Conservation (phyloP, 2,329 filamentous ascomycete species). For the Zymoseptoria tritici region DNA sequence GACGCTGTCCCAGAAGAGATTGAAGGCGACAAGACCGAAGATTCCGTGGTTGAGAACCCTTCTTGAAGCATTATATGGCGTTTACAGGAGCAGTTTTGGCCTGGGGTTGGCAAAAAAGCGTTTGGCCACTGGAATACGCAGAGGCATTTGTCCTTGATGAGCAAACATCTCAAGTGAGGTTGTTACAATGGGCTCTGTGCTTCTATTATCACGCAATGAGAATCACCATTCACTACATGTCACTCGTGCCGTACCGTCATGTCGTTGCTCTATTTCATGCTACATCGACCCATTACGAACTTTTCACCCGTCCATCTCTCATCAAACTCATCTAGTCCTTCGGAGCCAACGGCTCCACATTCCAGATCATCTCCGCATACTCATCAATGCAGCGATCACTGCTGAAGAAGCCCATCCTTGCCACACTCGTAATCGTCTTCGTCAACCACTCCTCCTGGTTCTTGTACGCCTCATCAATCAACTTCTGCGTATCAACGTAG, state of each 20-base stretch:
- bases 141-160: background rate
- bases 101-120: background rate
- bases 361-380: slow-evolving; percentile 97
- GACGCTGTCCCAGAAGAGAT: background rate
- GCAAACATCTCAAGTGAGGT: background rate
- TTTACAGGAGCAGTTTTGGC: background rate
- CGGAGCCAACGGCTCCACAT: slow-evolving; percentile 68
- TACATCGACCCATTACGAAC: background rate
- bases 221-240: background rate
- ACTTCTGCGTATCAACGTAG: slow-evolving; percentile 81
- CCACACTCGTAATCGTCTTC: slow-evolving; percentile 81
- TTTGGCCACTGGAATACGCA: background rate
- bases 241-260: background rate
- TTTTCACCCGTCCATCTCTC: background rate
- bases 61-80: background rate
- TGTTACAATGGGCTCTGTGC: background rate
- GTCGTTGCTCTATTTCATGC: background rate
- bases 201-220: background rate
- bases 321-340: background rate
- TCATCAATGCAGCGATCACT: slow-evolving; percentile 93
- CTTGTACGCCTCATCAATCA: slow-evolving; percentile 87
- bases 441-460: slow-evolving; percentile 88
- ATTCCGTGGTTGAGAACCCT: background rate
- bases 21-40: background rate
- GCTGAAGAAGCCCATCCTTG: slow-evolving; percentile 92